phyloP scores from a whole-genome alignment of 2,329 filamentous ascomycete genomes.

The Cordyceps cateniannulata region DNA sequence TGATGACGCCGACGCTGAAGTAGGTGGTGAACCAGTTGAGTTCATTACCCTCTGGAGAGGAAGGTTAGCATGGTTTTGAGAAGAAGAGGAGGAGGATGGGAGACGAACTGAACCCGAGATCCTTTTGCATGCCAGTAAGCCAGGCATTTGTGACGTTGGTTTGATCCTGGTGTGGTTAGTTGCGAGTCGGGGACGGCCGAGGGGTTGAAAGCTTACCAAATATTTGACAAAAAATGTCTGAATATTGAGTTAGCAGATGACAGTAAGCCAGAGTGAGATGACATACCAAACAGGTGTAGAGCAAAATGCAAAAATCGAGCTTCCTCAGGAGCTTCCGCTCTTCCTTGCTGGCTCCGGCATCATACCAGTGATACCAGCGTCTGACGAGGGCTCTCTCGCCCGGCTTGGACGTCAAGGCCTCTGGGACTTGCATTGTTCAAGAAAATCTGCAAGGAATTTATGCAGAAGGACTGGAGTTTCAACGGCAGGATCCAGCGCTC shows the following conservation, averaged over 20 bases:
- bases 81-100: not conserved
- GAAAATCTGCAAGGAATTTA: too few relatives aligned
- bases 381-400: not conserved
- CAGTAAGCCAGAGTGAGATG: not conserved
- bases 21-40: slow-evolving; percentile 40
- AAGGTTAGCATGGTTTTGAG: not conserved
- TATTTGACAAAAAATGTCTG: slow-evolving; percentile 39
- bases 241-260: not conserved
- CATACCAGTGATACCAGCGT: slow-evolving; percentile 36
- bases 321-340: slow-evolving; percentile 42
- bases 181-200: not conserved
- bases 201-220: slow-evolving; percentile 19
- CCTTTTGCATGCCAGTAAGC: slow-evolving; percentile 39
- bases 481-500: not conserved
- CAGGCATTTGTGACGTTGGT: slow-evolving; percentile 44
- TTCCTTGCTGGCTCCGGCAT: slow-evolving; percentile 30
- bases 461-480: not conserved
- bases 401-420: not conserved
- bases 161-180: slow-evolving; percentile 23
- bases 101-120: slow-evolving; percentile 34
- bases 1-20: slow-evolving; percentile 40
- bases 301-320: slow-evolving; percentile 41
- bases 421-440: not conserved
- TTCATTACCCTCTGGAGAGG: slow-evolving; percentile 25
- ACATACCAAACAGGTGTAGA: slow-evolving; percentile 30